Conservation (phyloP, 2,329 filamentous ascomycete species). For the Fusarium sp. region DNA sequence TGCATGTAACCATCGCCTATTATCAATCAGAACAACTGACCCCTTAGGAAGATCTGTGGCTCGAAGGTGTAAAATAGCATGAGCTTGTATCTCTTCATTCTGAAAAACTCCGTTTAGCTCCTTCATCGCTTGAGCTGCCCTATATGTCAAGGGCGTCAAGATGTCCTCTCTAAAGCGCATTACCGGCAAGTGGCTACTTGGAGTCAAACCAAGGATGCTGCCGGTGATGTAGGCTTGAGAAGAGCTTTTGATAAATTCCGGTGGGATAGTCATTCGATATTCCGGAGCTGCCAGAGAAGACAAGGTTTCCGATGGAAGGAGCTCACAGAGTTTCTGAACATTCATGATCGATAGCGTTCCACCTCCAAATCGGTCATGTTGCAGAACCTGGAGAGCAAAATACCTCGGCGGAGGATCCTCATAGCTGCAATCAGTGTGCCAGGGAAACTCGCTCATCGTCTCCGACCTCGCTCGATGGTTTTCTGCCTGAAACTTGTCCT, state of each 20-base stretch:
- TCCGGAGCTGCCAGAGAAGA: conserved; percentile 45
- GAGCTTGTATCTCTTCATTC: conserved; percentile 12
- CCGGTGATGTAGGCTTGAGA: conserved; percentile 36
- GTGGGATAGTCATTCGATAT: conserved; percentile 51
- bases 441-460: conserved; percentile 58
- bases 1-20: conserved; percentile 54
- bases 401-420: conserved; percentile 54
- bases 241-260: conserved; percentile 53
- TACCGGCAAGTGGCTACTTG: conserved; percentile 6
- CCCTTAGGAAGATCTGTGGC: conserved; percentile 46
- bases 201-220: conserved; percentile 35
- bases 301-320: conserved; percentile 45
- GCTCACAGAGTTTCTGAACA: conserved; percentile 45
- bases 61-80: conserved; percentile 45
- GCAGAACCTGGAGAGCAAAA: conserved; percentile 58
- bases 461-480: conserved; percentile 55
- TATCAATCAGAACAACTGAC: conserved; percentile 52
- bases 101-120: conserved; percentile 42
- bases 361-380: conserved; percentile 56
- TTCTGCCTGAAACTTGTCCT: conserved; percentile 44
- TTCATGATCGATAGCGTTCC: conserved; percentile 57
- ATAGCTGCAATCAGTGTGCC: conserved; percentile 61
- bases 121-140: conserved; percentile 40
- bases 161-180: conserved; percentile 53
- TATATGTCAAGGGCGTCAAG: conserved; percentile 44